Conservation (phyloP, 805 yeast genomes). For the Yamadazyma phyllophila region DNA sequence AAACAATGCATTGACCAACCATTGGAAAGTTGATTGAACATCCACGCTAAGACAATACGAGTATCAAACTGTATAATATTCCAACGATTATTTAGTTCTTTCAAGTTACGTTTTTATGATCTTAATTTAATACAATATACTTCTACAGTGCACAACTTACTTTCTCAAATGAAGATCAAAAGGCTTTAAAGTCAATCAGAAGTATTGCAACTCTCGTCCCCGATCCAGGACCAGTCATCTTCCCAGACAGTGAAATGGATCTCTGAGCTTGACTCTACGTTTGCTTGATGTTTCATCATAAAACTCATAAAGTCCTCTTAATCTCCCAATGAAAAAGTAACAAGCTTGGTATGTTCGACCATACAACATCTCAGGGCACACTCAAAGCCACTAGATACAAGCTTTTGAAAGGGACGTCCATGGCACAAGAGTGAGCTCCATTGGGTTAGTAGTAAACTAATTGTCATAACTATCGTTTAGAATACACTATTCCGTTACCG, state of each 20-base stretch:
- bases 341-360: conserved; percentile 67
- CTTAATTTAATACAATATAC: conserved; percentile 1
- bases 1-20: conserved; percentile 39
- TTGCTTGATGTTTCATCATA: conserved; percentile 76
- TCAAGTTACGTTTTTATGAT: conserved; percentile 4
- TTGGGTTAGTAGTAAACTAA: conserved; percentile 61
- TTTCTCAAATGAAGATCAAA: conserved; percentile 8
- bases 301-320: conserved; percentile 20
- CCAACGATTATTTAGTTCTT: neutral
- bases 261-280: conserved; percentile 94
- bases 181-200: conserved; percentile 27
- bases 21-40: conserved; percentile 40
- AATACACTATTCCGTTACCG: conserved; percentile 59
- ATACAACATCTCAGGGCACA: conserved; percentile 39
- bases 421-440: conserved; percentile 82
- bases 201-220: conserved; percentile 71
- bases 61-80: neutral
- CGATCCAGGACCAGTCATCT: conserved; percentile 39
- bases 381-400: conserved; percentile 15
- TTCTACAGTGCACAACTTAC: neutral
- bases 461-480: conserved; percentile 78
- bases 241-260: conserved; percentile 46
- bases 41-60: no score
- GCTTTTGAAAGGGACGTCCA: conserved; percentile 48
- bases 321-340: conserved; percentile 18